Evolutionary conservation across 2,329 filamentous ascomycete species (phyloP).

Genomic region (Ilyonectria destructans): DNA sequence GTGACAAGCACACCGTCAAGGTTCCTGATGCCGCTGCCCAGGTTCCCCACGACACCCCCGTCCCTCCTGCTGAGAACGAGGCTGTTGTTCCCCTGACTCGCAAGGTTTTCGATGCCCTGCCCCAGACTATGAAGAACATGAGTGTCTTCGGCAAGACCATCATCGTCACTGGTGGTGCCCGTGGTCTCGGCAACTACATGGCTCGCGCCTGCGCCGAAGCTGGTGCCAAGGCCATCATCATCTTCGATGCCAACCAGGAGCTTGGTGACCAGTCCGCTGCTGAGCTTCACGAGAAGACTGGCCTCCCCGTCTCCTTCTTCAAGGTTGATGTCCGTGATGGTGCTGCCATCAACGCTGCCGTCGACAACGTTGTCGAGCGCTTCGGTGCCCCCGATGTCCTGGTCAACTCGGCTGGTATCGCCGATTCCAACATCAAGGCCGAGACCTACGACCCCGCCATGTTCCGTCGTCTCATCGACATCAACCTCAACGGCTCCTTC

Average conservation of each 20-base stretch:
- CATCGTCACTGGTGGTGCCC: conserved; percentile 82
- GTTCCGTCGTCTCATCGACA: conserved; percentile 85
- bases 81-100: conserved; percentile 68
- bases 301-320: conserved; percentile 82
- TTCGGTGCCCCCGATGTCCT: conserved; percentile 82
- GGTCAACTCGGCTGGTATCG: conserved; percentile 87
- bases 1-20: conserved; percentile 71
- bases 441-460: conserved; percentile 83
- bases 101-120: conserved; percentile 70
- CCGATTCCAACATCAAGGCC: conserved; percentile 87
- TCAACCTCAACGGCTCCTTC: conserved; percentile 87
- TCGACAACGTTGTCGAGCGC: conserved; percentile 76
- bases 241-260: conserved; percentile 85
- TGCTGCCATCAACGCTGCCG: conserved; percentile 78
- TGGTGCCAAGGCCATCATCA: conserved; percentile 80
- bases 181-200: conserved; percentile 86
- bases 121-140: conserved; percentile 79
- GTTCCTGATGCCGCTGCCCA: conserved; percentile 62
- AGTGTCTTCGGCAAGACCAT: conserved; percentile 80
- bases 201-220: conserved; percentile 84
- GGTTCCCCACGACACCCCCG: conserved; percentile 60
- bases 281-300: conserved; percentile 81
- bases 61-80: conserved; percentile 61
- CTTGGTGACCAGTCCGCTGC: conserved; percentile 80
- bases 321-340: conserved; percentile 85